A percentile compares a stretch with the other conserved stretches of the same genome.
phyloP scores from a whole-genome alignment of 108 stramenopile genomes.

The Stephanodiscus triporus region DNA sequence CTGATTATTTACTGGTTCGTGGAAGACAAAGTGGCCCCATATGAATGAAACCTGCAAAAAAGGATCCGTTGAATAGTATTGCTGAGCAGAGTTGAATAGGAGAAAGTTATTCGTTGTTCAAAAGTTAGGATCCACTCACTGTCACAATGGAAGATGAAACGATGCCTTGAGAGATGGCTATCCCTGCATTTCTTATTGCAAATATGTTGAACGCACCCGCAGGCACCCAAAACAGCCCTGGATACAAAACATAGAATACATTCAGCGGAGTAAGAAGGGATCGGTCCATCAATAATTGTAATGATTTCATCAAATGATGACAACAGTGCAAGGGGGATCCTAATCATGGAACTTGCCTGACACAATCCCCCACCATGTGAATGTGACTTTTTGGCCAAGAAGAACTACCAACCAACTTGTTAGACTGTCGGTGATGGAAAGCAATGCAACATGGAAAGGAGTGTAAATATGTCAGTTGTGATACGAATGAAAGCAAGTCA shows the following conservation, averaged over 20 bases:
- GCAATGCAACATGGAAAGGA: neutral
- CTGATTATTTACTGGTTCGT: conserved; percentile 48
- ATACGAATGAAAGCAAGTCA: neutral
- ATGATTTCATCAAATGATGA: neutral
- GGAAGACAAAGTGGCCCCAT: conserved; percentile 76
- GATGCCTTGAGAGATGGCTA: conserved; percentile 80
- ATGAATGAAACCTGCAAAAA: too few relatives aligned
- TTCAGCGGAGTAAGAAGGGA: neutral
- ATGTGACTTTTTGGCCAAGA: conserved; percentile 41
- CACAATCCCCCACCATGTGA: conserved; percentile 58
- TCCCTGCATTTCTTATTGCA: conserved; percentile 79
- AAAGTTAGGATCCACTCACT: conserved; percentile 20
- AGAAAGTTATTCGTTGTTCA: neutral
- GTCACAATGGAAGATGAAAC: conserved; percentile 76
- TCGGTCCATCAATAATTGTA: neutral
- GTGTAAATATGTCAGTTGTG: too few relatives aligned
- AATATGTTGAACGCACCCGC: conserved; percentile 71
- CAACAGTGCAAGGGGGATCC: neutral
- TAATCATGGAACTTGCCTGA: conserved; percentile 28
- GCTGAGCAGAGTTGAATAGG: neutral
- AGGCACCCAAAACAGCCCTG: conserved; percentile 75
- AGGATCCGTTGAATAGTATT: conserved; percentile 19
- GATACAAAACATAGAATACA: neutral
- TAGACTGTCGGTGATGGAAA: neutral
- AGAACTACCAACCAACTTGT: conserved; percentile 47